These are phyloP conservation scores for Bathelium albidoporum DNA, from an alignment of 495 filamentous ascomycete species.

Conservation along the genomic window DNA sequence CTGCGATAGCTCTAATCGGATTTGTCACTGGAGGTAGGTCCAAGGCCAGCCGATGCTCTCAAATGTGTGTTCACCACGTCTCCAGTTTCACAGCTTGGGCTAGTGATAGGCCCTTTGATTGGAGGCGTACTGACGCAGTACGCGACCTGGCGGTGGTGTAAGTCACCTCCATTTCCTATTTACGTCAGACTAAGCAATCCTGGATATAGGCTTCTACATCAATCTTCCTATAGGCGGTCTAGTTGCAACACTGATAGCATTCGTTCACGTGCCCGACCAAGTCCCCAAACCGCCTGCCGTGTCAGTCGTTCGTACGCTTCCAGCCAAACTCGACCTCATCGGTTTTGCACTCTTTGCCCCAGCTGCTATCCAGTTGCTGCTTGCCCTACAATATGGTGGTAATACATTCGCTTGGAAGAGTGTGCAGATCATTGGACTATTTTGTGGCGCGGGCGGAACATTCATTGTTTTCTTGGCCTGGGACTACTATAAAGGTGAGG, in stretches of 20 bases:
- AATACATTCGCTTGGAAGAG: slow-evolving; percentile 37
- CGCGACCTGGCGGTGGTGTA: slow-evolving; percentile 38
- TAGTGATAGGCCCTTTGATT: slow-evolving; percentile 39
- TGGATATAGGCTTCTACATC: slow-evolving; percentile 54
- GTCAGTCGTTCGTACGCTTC: slow-evolving; percentile 16
- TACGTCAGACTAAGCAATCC: not conserved
- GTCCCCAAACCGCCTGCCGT: slow-evolving; percentile 33
- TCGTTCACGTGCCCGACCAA: slow-evolving; percentile 41
- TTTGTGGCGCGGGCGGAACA: slow-evolving; percentile 39
- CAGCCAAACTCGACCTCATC: slow-evolving; percentile 34
- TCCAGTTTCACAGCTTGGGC: slow-evolving; percentile 27
- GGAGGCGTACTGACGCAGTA: slow-evolving; percentile 38
- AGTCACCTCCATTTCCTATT: not conserved
- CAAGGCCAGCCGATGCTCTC: too few species aligned
- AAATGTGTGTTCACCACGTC: too few species aligned
- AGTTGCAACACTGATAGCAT: slow-evolving; percentile 36
- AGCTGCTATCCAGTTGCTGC: slow-evolving; percentile 37
- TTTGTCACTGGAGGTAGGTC: too few species aligned
- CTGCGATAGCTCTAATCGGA: too few species aligned
- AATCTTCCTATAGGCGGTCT: slow-evolving; percentile 52
- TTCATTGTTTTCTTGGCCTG: slow-evolving; percentile 37
- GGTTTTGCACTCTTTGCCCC: slow-evolving; percentile 39
- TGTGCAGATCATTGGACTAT: slow-evolving; percentile 38
- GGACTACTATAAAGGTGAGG: slow-evolving; percentile 39
- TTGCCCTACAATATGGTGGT: slow-evolving; percentile 42